Evolutionary conservation across 192 early-diverging fungal species (phyloP), one percentile per base, ranked within the genome.

Genomic region (Backusella liffmaniae): DNA sequence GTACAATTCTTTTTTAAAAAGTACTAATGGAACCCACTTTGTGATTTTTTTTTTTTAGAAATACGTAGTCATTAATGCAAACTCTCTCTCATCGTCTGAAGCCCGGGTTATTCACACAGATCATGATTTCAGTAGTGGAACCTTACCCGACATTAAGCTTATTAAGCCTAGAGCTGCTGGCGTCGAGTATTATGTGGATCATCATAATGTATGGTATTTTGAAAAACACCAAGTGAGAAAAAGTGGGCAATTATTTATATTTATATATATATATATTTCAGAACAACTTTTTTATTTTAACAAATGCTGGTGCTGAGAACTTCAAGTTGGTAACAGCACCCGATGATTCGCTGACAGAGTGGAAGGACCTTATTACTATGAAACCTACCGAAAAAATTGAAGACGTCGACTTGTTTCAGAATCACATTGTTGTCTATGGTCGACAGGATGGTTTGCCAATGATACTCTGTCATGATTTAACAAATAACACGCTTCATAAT

Each of bases 161-260:
- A 84, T 93, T 34, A 85, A 91, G 21, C 77, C 85, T 41, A 83
- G 93, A 36, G 82, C 81, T 32, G 76, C 79, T 15, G 87, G 86
- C 34, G 83, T 92, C 12, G 92, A 94, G 56, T 92, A 92, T 75
- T 94, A 90, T 86, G 90, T 91, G 9, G 93, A 94, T 77, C 93
- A 94, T 73, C 90, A 92, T 69, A 80, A 88, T 53, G 87, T 88
- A 83, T 79, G 80, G 30, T 59, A 36, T 5, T 44, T 46, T 65
- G 16, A 65, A 5, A 66, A 67, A 8, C 51, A 41, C 42, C 42
- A 4, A 16, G 18, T 49, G 46, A 49, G 18, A 49, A 16, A 49
- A 49, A n/a, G 15, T 15, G 10, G 10, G 37, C 5, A n/a, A n/a
- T 49, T 49, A 30, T 59, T 30, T 29, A 15, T 49, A 21, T 49